Percentiles rank a stretch among this genome's conserved stretches.
Evolutionary conservation across 208 protist species (phyloP).

Genomic region (Trypanosoma caninum): DNA sequence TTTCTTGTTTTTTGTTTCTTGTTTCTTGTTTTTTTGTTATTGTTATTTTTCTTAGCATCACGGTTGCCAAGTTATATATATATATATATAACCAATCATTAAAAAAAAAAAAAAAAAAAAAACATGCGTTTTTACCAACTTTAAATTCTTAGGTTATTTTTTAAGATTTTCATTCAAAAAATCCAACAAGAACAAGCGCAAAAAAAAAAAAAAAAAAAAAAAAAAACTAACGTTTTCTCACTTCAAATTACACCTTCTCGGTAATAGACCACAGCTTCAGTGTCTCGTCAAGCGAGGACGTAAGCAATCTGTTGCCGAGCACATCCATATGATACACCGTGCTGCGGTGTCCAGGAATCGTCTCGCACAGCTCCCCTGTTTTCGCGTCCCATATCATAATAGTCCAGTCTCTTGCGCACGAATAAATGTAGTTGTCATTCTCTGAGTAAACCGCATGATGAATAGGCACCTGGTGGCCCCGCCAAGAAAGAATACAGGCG

Average conservation of each 20-base stretch:
- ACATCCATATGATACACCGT: conserved; percentile 87
- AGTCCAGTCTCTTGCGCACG: conserved; percentile 76
- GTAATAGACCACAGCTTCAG: conserved; percentile 79
- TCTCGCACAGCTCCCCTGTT: conserved; percentile 64
- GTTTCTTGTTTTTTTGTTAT: no score
- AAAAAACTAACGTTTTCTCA: background rate
- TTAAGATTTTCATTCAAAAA: background rate
- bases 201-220: background rate
- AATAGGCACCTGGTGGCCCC: conserved; percentile 69
- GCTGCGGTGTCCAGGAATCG: conserved; percentile 70
- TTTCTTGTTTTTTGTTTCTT: no score
- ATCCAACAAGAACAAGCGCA: background rate
- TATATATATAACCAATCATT: background rate
- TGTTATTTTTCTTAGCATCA: no score
- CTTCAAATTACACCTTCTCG: conserved; percentile 17
- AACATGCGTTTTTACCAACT: background rate
- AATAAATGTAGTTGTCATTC: conserved; percentile 82
- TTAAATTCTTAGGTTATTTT: background rate
- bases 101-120: conserved; percentile 3
- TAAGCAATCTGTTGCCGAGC: conserved; percentile 66
- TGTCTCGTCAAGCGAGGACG: conserved; percentile 77
- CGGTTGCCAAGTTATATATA: no score
- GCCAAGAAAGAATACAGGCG: conserved; percentile 54
- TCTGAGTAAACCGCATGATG: conserved; percentile 81
- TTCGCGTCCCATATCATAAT: conserved; percentile 78